These are phyloP conservation scores for Hydnomerulius pinastri DNA, from an alignment of 768 basidiomycete genomes.

Conservation along the genomic window DNA sequence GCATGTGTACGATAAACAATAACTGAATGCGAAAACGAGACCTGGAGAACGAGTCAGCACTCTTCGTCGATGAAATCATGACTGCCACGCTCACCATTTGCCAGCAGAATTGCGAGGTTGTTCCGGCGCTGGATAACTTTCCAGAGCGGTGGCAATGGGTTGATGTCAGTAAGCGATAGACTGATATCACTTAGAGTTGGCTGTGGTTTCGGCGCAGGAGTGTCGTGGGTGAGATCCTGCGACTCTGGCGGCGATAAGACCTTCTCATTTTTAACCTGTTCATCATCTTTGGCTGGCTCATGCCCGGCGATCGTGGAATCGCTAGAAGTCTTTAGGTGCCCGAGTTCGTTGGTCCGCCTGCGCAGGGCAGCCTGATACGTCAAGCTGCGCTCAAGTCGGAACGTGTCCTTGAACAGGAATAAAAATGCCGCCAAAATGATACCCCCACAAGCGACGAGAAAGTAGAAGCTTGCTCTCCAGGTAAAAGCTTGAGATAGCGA, in stretches of 20 bases:
- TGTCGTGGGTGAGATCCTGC: conserved; percentile 28
- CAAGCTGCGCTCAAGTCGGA: conserved; percentile 78
- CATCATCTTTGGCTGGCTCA: conserved; percentile 11
- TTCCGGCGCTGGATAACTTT: conserved; percentile 60
- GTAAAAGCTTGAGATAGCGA: conserved; percentile 61
- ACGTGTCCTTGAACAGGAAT: conserved; percentile 79
- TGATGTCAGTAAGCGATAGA: conserved; percentile 69
- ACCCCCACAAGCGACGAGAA: conserved; percentile 66
- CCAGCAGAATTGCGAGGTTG: conserved; percentile 62
- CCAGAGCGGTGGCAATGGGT: conserved; percentile 66
- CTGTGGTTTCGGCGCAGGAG: conserved; percentile 11
- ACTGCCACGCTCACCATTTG: conserved; percentile 17
- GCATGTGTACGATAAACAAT: conserved; percentile 72
- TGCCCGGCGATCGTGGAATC: conserved; percentile 16
- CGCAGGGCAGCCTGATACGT: conserved; percentile 72
- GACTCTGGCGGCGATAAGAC: conserved; percentile 11
- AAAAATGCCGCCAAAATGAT: conserved; percentile 56
- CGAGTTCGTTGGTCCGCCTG: conserved; percentile 36
- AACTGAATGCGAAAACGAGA: conserved; percentile 69
- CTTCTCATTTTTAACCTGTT: conserved; percentile 16
- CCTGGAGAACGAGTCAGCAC: conserved; percentile 43
- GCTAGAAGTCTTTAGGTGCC: conserved; percentile 22
- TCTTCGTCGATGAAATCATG: background rate
- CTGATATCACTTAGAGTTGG: conserved; percentile 38
- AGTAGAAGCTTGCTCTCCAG: conserved; percentile 87